Evolutionary conservation across 345 rosid genomes (phyloP).

Genomic region (Isatis tinctoria): DNA sequence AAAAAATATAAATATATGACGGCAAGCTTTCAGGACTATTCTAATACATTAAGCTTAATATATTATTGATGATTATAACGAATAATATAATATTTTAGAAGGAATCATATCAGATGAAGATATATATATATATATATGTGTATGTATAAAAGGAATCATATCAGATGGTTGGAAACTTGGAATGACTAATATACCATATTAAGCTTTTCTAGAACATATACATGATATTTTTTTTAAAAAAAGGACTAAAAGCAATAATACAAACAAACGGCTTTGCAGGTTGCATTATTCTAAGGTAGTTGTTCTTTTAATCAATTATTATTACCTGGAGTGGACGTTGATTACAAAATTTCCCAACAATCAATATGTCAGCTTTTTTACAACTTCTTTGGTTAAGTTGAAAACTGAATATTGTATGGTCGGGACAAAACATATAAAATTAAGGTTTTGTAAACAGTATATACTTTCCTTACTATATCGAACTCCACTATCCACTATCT

Average conservation of each 20-base stretch:
- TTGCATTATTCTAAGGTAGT: conserved; percentile 18
- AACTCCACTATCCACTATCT: conserved; percentile 29
- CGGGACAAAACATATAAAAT: conserved; percentile 16
- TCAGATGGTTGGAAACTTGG: conserved; percentile 6
- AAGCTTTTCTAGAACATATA: conserved; percentile 6
- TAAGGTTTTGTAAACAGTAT: conserved; percentile 16
- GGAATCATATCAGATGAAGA: background rate
- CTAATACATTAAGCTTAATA: background rate
- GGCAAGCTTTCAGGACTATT: background rate
- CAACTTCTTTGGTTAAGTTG: conserved; percentile 22
- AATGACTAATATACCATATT: background rate
- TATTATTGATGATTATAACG: background rate
- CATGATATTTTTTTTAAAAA: background rate
- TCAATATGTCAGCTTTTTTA: conserved; percentile 15
- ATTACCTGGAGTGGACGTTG: conserved; percentile 4
- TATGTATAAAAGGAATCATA: background rate
- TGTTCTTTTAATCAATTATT: conserved; percentile 12
- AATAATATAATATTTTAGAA: background rate
- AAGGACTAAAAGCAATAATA: background rate
- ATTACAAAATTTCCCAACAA: conserved; percentile 15
- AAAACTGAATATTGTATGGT: background rate
- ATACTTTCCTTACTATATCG: conserved; percentile 25
- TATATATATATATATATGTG: too few relatives aligned
- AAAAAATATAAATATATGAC: background rate
- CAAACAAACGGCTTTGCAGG: background rate